A percentile compares a stretch with the other conserved stretches of the same genome.
phyloP scores from a whole-genome alignment of 768 basidiomycete species.

The Suillus brevipes region DNA sequence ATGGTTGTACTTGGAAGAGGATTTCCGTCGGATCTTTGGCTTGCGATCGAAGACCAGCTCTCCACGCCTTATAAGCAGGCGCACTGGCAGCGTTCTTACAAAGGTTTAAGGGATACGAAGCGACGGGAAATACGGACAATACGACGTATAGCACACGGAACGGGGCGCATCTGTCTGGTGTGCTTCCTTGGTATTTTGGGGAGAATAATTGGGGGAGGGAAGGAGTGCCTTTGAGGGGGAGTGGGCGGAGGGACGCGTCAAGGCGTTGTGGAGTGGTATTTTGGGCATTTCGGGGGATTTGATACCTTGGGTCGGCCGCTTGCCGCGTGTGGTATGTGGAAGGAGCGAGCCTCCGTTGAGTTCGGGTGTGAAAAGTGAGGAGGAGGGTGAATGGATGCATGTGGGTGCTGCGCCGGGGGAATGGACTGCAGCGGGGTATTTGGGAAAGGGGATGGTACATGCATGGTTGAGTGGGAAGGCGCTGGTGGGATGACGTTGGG shows the following conservation, averaged over 20 bases:
- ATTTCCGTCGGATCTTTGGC: too few relatives aligned
- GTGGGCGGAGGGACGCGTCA: constrained; percentile 45
- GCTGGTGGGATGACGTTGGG: constrained; percentile 58
- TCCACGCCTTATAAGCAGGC: too few relatives aligned
- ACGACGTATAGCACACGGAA: too few relatives aligned
- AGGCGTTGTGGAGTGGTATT: constrained; percentile 63
- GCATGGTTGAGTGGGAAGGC: constrained; percentile 67
- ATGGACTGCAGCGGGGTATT: constrained; percentile 72
- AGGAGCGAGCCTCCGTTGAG: constrained; percentile 29
- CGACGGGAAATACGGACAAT: constrained; percentile 29
- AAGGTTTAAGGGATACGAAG: constrained; percentile 26
- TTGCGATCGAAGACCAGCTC: too few relatives aligned
- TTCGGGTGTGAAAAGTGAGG: neutral
- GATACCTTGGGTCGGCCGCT: constrained; percentile 68
- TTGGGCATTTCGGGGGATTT: constrained; percentile 61
- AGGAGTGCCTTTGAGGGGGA: constrained; percentile 16
- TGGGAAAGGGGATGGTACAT: constrained; percentile 73
- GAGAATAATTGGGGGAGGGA: constrained; percentile 40
- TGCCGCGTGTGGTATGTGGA: constrained; percentile 49
- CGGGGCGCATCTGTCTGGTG: too few relatives aligned
- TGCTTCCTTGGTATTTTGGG: too few relatives aligned
- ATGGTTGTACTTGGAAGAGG: too few relatives aligned
- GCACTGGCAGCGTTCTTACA: too few relatives aligned
- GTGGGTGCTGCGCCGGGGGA: constrained; percentile 49
- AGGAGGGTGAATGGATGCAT: neutral